Conservation (phyloP, 2,329 filamentous ascomycete genomes). For the Trichophyton benhamiae region DNA sequence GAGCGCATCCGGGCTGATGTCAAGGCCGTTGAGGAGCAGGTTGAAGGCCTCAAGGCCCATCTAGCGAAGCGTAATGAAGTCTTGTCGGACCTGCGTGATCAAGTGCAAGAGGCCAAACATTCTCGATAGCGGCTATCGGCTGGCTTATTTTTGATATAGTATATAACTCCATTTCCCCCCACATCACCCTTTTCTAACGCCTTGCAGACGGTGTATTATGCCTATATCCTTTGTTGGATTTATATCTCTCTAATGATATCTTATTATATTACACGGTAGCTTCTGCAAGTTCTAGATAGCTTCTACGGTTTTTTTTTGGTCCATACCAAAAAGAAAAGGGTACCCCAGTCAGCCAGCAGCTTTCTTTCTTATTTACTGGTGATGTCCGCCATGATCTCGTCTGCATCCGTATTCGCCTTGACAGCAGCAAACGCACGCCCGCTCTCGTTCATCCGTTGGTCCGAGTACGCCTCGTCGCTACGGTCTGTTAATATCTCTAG, state of each 20-base stretch:
- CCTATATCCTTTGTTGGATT: too few species aligned
- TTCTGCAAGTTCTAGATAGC: too few species aligned
- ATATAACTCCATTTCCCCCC: background rate
- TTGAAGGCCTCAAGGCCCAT: conserved; percentile 79
- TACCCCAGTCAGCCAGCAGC: background rate
- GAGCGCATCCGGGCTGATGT: conserved; percentile 76
- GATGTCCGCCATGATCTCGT: conserved; percentile 13
- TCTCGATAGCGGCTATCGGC: conserved; percentile 4
- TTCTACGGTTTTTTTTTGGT: conserved; percentile 10
- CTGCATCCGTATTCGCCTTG: conserved; percentile 54
- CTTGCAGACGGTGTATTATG: background rate
- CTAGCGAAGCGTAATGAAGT: conserved; percentile 62
- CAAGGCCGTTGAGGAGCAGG: conserved; percentile 80
- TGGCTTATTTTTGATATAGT: background rate
- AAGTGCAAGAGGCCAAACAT: conserved; percentile 74
- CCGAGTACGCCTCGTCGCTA: conserved; percentile 54
- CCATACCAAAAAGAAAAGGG: background rate
- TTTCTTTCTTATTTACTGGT: conserved; percentile 10
- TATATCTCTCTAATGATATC: too few species aligned
- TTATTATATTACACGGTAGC: too few species aligned
- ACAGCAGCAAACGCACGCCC: conserved; percentile 56
- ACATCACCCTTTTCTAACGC: too few species aligned
- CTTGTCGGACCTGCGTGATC: conserved; percentile 61
- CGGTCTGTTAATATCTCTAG: conserved; percentile 68
- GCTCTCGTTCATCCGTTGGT: conserved; percentile 56